Conservation (phyloP, 768 basidiomycete genomes). For the Tricholoma furcatifolium region DNA sequence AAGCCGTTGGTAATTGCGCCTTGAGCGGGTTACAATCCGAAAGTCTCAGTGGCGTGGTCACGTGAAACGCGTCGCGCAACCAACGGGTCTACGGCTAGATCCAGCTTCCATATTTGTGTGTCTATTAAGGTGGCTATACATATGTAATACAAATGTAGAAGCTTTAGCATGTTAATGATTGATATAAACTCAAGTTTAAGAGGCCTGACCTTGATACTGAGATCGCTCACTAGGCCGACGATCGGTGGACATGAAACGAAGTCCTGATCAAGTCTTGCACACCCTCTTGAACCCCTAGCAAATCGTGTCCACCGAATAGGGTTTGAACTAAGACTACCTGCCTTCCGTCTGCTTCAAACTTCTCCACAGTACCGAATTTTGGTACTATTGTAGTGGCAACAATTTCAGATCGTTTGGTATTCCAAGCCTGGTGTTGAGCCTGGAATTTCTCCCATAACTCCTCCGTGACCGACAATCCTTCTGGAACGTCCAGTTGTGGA, state of each 20-base stretch:
- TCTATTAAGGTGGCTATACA: background rate
- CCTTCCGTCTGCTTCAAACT: slow-evolving; percentile 44
- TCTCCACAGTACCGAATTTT: slow-evolving; percentile 58
- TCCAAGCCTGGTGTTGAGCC: slow-evolving; percentile 38
- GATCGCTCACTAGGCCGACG: background rate
- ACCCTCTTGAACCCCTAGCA: slow-evolving; percentile 65
- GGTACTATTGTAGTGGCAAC: slow-evolving; percentile 45
- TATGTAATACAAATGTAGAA: background rate
- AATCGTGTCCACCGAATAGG: slow-evolving; percentile 60
- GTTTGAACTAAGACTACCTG: slow-evolving; percentile 62
- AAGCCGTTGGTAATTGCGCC: background rate
- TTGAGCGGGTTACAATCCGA: background rate
- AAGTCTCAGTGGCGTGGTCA: slow-evolving; percentile 12
- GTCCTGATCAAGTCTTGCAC: slow-evolving; percentile 63
- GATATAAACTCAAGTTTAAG: background rate
- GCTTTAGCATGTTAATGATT: background rate
- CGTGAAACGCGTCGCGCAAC: background rate
- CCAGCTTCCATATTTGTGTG: background rate
- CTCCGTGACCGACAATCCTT: slow-evolving; percentile 20
- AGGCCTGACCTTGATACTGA: background rate
- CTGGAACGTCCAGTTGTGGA: slow-evolving; percentile 38
- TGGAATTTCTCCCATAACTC: slow-evolving; percentile 47
- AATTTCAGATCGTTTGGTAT: slow-evolving; percentile 38
- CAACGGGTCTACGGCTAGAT: too few species aligned
- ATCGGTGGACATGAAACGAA: slow-evolving; percentile 27